These are phyloP conservation scores for Heritiera littoralis DNA, from an alignment of 345 rosid genomes.

Conservation along the genomic window DNA sequence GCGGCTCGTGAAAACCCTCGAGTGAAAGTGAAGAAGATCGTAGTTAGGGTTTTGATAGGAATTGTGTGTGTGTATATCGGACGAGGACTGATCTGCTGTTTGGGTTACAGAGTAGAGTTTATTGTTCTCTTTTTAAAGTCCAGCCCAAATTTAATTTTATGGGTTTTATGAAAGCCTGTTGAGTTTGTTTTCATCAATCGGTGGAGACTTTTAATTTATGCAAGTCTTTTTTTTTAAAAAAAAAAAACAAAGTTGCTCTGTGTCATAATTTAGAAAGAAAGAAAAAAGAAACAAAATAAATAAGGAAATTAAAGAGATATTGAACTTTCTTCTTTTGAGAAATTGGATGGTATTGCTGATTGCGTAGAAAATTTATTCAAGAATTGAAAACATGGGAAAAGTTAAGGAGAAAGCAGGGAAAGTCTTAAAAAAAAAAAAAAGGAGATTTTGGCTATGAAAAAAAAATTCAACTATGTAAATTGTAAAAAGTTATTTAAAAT, in stretches of 20 bases:
- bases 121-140: not conserved
- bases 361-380: not conserved
- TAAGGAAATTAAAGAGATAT: not conserved
- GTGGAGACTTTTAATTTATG: not conserved
- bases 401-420: not conserved
- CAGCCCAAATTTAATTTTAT: not conserved
- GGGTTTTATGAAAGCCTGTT: not conserved
- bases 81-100: not conserved
- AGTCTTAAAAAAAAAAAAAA: not conserved
- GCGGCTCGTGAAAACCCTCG: conserved; percentile 27
- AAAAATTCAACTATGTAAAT: not conserved
- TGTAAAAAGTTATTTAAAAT: not conserved
- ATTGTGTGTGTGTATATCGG: not conserved
- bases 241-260: not conserved
- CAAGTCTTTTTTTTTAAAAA: not conserved
- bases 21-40: not conserved
- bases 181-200: not conserved
- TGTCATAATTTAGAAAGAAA: not conserved
- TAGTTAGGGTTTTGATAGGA: conserved; percentile 11
- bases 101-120: not conserved
- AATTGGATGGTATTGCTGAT: not conserved
- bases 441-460: not conserved
- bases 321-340: not conserved
- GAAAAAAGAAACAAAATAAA: not conserved
- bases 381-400: too few relatives aligned